phyloP scores from a whole-genome alignment of 805 yeast species.

The Hanseniaspora jakobsenii region DNA sequence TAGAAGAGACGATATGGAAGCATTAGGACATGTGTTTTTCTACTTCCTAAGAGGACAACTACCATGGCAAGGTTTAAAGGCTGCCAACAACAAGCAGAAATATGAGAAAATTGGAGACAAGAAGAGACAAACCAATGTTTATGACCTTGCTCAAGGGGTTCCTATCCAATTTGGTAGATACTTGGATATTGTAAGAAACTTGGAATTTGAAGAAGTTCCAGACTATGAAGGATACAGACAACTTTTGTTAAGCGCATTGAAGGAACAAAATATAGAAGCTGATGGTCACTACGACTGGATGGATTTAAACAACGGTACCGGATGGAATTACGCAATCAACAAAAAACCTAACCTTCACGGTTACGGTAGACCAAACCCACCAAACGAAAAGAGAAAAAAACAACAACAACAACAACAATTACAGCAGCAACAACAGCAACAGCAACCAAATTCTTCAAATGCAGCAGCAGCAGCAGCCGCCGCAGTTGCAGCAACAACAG shows the following conservation, averaged over 20 bases:
- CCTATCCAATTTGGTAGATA: constrained; percentile 92
- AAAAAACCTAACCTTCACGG: constrained; percentile 92
- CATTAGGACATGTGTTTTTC: constrained; percentile 91
- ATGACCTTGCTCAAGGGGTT: constrained; percentile 74
- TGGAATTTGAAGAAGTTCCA: constrained; percentile 87
- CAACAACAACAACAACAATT: constrained; percentile 18
- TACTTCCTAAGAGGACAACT: constrained; percentile 86
- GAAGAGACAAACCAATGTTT: constrained; percentile 78
- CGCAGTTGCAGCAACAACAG: constrained; percentile 17
- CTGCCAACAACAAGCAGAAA: constrained; percentile 94
- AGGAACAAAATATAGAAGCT: constrained; percentile 52
- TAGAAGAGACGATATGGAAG: constrained; percentile 92
- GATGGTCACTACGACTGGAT: constrained; percentile 97
- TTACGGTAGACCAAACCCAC: constrained; percentile 89
- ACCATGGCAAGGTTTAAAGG: constrained; percentile 98
- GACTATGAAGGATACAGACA: constrained; percentile 79
- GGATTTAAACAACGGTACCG: constrained; percentile 87
- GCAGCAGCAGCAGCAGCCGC: constrained; percentile 24
- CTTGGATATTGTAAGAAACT: constrained; percentile 72
- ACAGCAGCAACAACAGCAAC: constrained; percentile 19
- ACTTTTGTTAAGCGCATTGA: constrained; percentile 65
- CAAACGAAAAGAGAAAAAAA: constrained; percentile 36
- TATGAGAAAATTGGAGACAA: constrained; percentile 96
- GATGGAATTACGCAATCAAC: constrained; percentile 84
- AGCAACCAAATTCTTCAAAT: constrained; percentile 21